Percentiles rank a stretch among this genome's conserved stretches.
Conservation (phyloP, 345 rosid genomes). For the Corymbia maculata region DNA sequence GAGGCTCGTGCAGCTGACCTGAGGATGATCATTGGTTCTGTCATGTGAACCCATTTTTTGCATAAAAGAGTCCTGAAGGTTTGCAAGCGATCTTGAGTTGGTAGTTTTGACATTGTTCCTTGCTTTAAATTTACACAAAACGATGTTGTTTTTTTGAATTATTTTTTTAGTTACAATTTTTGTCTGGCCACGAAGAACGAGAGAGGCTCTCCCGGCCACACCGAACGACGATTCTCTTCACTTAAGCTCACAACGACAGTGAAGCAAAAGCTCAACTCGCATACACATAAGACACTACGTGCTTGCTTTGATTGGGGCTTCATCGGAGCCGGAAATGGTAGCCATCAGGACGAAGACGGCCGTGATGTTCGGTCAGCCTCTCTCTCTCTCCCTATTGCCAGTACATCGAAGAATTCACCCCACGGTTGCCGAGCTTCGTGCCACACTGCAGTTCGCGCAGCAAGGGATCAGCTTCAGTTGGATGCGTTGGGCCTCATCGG, state of each 20-base stretch:
- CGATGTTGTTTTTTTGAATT: background rate
- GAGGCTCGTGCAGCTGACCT: background rate
- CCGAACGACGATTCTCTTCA: background rate
- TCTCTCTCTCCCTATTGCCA: conserved; percentile 3
- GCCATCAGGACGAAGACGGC: conserved; percentile 30
- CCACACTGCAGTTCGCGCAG: background rate
- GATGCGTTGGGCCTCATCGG: conserved; percentile 45
- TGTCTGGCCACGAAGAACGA: background rate
- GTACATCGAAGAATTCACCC: background rate
- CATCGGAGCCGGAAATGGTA: conserved; percentile 29
- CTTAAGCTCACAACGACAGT: background rate
- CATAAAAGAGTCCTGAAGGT: background rate
- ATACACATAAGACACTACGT: background rate
- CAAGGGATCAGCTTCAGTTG: conserved; percentile 23
- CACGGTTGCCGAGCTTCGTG: conserved; percentile 1
- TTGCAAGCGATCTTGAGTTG: background rate
- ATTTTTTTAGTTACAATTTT: background rate
- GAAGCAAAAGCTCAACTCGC: background rate
- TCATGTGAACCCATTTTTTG: background rate
- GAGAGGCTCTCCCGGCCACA: background rate
- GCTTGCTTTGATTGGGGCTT: background rate
- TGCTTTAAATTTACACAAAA: background rate
- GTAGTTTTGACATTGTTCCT: background rate
- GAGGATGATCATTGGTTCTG: background rate
- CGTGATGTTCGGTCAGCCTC: conserved; percentile 12